Percentiles rank a stretch among this genome's conserved stretches.
phyloP scores from a whole-genome alignment of 1,284 basidiomycete species.

The Trametes pubescens region DNA sequence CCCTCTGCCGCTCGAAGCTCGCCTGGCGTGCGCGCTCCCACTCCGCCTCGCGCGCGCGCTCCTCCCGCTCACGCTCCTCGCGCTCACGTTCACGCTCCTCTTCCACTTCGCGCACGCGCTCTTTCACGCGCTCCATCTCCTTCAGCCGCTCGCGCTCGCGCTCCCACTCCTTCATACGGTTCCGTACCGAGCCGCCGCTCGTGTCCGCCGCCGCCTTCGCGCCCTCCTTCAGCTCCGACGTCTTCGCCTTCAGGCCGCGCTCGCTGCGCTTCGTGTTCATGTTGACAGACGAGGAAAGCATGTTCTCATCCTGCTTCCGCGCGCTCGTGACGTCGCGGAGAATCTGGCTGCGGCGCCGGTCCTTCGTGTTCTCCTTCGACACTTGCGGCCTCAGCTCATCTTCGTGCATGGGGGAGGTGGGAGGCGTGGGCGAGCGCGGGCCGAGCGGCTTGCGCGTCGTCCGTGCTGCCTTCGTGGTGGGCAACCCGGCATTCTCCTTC shows the following conservation, averaged over 20 bases:
- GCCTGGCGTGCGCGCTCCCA: constrained; percentile 33
- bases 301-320: constrained; percentile 30
- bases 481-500: constrained; percentile 43
- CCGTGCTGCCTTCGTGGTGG: constrained; percentile 22
- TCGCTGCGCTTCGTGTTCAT: constrained; percentile 13
- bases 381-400: constrained; percentile 14
- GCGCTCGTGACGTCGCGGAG: constrained; percentile 36
- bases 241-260: constrained; percentile 19
- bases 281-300: background rate
- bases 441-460: constrained; percentile 37
- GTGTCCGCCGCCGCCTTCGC: constrained; percentile 26
- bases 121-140: constrained; percentile 61
- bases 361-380: constrained; percentile 25
- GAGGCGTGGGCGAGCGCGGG: constrained; percentile 40
- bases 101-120: constrained; percentile 39
- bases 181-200: constrained; percentile 51
- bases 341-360: constrained; percentile 32
- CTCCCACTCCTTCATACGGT: constrained; percentile 66
- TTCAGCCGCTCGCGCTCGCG: constrained; percentile 61
- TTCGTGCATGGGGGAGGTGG: constrained; percentile 27
- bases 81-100: constrained; percentile 60
- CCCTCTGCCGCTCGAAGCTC: constrained; percentile 38
- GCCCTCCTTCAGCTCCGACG: constrained; percentile 34
- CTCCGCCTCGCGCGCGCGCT: constrained; percentile 44
- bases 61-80: constrained; percentile 51